Evolutionary conservation across 108 stramenopile genomes (phyloP).

Genomic region (Schizochytrium sp.): DNA sequence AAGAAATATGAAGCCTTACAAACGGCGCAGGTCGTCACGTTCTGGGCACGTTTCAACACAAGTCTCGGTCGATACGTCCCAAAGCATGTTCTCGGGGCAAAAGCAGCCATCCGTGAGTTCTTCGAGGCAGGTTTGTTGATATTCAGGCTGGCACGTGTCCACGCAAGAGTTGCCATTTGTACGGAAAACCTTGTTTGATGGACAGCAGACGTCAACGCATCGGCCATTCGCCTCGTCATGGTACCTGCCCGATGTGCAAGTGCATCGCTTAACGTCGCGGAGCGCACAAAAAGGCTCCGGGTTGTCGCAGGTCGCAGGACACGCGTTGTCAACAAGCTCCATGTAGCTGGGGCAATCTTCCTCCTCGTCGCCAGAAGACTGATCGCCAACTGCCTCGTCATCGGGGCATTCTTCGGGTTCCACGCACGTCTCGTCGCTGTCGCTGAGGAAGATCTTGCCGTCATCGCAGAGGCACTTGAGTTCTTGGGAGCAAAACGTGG

Average conservation of each 20-base stretch:
- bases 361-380: not conserved
- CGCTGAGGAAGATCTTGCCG: not conserved
- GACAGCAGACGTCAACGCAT: not conserved
- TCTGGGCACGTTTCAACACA: too few relatives aligned
- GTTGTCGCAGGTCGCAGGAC: too few relatives aligned
- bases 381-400: not conserved
- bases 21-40: too few relatives aligned
- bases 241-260: not conserved
- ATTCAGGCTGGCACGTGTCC: not conserved
- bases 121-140: not conserved
- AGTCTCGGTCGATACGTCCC: too few relatives aligned
- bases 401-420: not conserved
- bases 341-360: not conserved
- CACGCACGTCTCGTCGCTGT: not conserved
- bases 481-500: not conserved
- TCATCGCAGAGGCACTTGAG: not conserved
- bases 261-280: not conserved
- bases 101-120: too few relatives aligned
- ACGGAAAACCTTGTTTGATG: not conserved
- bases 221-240: not conserved
- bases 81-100: too few relatives aligned
- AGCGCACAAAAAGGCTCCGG: not conserved
- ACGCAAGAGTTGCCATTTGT: not conserved
- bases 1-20: too few relatives aligned
- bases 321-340: too few relatives aligned